Evolutionary conservation across 257 asterid genomes (phyloP), one percentile per base, ranked within the genome.

Genomic region (Salvia splendens): DNA sequence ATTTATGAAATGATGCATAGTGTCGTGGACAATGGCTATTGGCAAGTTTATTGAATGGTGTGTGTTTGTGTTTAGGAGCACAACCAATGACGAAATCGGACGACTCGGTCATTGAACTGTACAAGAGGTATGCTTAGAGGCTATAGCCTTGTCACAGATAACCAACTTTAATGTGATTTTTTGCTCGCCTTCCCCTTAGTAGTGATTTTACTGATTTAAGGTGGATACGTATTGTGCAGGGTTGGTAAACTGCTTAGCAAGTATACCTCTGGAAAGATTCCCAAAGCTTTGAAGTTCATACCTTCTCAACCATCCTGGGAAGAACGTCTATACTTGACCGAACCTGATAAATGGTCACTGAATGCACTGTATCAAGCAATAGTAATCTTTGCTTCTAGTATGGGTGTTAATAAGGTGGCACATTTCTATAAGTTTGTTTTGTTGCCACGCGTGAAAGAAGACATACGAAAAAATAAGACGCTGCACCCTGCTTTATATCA

Each of bases 321-420:
- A 79, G 97, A 86, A 79, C 91, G 89, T 28, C 77, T 92, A 51
- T 76, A 86, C 76, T 59, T 92, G 75, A 89, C 97, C 10, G 98
- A 89, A 68, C 98, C 97, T 17, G 93, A 89, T 72, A 89, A 86
- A 52, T 92, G 98, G 98, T 89, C 98, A 6, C 87, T 95, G 42
- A 84, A 89, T 80, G 98, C 92, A 5, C 81, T 92, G 89, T 87
- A 72, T 75, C 96, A 92, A 82, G 96, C 98, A 35, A 92, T 95
- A n/a, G 83, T 92, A 81, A 85, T 89, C 45, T 92, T 92, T 74
- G 89, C 96, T 79, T 89, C 98, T 54, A 86, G 86, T 87, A 30
- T 92, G 88, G 93, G 91, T 59, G 90, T 82, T 71, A 84, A 84
- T 82, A 92, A 85, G 81, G 97, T 85, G 46, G 97, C 84, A 57